These are phyloP conservation scores for Xanthoceras sorbifolium DNA, from an alignment of 345 rosid genomes.

Conservation along the genomic window DNA sequence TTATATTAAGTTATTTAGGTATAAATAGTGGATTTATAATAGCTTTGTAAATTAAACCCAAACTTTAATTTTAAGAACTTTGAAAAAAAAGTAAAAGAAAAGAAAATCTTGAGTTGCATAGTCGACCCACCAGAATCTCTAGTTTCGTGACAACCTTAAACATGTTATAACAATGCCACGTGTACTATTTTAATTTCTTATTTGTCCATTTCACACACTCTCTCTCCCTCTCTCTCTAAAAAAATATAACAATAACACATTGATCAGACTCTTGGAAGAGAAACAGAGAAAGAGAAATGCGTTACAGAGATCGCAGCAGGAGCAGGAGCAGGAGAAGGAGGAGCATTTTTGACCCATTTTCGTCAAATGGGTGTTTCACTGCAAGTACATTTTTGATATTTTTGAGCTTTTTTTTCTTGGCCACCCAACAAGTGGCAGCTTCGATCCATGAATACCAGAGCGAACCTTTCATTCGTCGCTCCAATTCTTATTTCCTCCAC, in stretches of 20 bases:
- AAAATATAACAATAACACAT: neutral
- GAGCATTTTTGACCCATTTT: conserved; percentile 9
- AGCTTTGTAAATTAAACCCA: no score
- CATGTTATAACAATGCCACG: neutral
- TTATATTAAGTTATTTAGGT: no score
- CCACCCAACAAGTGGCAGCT: conserved; percentile 29
- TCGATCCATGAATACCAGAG: conserved; percentile 49
- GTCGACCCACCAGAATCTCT: no score
- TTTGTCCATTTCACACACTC: neutral
- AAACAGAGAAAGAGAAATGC: neutral
- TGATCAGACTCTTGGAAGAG: neutral
- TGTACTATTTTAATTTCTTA: neutral
- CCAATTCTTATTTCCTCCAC: conserved; percentile 57
- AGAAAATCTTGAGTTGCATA: no score
- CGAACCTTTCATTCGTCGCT: conserved; percentile 41
- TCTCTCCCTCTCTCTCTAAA: neutral
- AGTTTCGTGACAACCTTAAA: neutral
- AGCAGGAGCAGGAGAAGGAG: neutral
- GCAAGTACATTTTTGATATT: neutral
- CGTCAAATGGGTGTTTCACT: conserved; percentile 15
- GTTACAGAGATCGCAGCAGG: conserved; percentile 3
- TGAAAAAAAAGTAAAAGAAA: neutral
- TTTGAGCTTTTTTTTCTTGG: conserved; percentile 22
- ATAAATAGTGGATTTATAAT: no score
- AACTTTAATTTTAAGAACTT: neutral